Evolutionary conservation across 2,329 filamentous ascomycete species (phyloP).

Genomic region (Clarireedia hainanense): DNA sequence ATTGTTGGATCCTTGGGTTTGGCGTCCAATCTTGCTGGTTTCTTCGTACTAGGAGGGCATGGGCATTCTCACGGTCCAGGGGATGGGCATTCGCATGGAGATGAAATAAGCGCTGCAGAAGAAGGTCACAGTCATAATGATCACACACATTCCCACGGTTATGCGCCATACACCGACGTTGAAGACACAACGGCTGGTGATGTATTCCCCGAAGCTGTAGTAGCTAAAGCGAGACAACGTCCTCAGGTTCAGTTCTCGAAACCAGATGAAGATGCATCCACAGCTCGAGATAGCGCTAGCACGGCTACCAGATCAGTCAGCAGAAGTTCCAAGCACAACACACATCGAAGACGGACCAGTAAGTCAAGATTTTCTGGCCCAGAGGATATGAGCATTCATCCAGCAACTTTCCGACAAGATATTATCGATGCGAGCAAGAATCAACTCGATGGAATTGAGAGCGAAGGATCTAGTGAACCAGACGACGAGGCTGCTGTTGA

Average conservation of each 20-base stretch:
- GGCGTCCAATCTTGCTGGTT: slow-evolving; percentile 78
- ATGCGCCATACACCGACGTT: slow-evolving; percentile 29
- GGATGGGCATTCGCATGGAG: slow-evolving; percentile 36
- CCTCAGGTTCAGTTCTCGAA: slow-evolving; percentile 20
- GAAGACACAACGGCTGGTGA: slow-evolving; percentile 52
- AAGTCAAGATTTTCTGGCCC: slow-evolving; percentile 54
- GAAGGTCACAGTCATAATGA: slow-evolving; percentile 28
- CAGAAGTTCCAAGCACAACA: slow-evolving; percentile 14
- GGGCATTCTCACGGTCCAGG: slow-evolving; percentile 70
- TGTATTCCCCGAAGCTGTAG: slow-evolving; percentile 53
- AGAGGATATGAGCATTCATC: slow-evolving; percentile 72
- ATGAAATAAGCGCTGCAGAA: slow-evolving; percentile 25
- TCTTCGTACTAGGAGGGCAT: slow-evolving; percentile 89
- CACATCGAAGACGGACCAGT: slow-evolving; percentile 24
- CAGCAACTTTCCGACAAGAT: slow-evolving; percentile 81
- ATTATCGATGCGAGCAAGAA: slow-evolving; percentile 78
- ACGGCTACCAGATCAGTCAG: slow-evolving; percentile 15
- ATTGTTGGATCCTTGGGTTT: slow-evolving; percentile 84
- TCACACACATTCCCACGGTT: slow-evolving; percentile 34
- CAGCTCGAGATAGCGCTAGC: slow-evolving; percentile 13
- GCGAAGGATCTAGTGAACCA: slow-evolving; percentile 40
- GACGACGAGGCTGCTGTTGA: slow-evolving; percentile 26
- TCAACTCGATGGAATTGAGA: slow-evolving; percentile 50
- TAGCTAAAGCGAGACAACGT: slow-evolving; percentile 37
- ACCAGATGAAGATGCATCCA: slow-evolving; percentile 24